These are phyloP conservation scores for Auriscalpium orientale DNA, from an alignment of 768 basidiomycete species.

Conservation along the genomic window DNA sequence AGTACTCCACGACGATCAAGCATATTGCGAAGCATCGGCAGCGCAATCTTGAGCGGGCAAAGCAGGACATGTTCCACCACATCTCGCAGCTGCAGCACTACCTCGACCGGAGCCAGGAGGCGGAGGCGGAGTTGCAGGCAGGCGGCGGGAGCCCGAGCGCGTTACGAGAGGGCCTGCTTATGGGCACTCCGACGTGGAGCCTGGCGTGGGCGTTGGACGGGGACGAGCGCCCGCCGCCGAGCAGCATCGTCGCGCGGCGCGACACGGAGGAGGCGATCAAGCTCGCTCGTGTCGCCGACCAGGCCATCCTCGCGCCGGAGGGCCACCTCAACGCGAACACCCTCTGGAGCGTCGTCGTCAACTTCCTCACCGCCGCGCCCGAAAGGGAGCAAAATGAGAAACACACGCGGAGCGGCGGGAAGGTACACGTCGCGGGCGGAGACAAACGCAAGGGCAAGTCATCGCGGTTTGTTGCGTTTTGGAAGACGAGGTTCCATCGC, in stretches of 20 bases:
- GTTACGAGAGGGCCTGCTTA: constrained; percentile 21
- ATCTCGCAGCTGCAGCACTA: constrained; percentile 39
- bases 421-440: background rate
- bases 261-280: constrained; percentile 77
- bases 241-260: constrained; percentile 82
- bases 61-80: constrained; percentile 51
- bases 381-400: constrained; percentile 26
- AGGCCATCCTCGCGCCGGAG: constrained; percentile 51
- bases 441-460: background rate
- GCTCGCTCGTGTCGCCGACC: constrained; percentile 69
- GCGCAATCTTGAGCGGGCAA: constrained; percentile 56
- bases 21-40: constrained; percentile 60
- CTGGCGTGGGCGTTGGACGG: constrained; percentile 85
- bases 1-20: constrained; percentile 50
- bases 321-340: constrained; percentile 56
- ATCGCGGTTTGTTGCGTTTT: background rate
- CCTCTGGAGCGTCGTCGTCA: constrained; percentile 61
- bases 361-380: constrained; percentile 51
- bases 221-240: constrained; percentile 80
- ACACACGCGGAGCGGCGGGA: background rate
- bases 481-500: background rate
- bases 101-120: constrained; percentile 24
- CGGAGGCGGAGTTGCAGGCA: constrained; percentile 15
- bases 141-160: constrained; percentile 11
- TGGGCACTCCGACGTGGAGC: constrained; percentile 51